A percentile compares a stretch with the other conserved stretches of the same genome.
These are phyloP conservation scores for Fusarium drepaniforme DNA, from an alignment of 2,329 filamentous ascomycete genomes.

Conservation along the genomic window DNA sequence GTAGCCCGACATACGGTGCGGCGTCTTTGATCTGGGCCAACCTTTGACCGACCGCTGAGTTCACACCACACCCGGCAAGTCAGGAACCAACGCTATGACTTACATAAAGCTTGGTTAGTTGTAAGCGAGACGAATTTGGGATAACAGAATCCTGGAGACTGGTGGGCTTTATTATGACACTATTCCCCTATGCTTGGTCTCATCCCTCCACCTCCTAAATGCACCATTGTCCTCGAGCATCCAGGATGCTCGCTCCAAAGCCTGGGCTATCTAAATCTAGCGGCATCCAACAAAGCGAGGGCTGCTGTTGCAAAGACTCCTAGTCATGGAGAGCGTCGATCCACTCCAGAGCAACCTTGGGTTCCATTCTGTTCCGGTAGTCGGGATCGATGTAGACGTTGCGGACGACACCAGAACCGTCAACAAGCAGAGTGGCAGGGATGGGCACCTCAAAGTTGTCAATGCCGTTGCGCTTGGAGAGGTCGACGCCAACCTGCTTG, in stretches of 20 bases:
- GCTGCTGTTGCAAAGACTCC: background rate
- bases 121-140: background rate
- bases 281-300: background rate
- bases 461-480: slow-evolving; percentile 51
- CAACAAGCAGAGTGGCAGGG: slow-evolving; percentile 54
- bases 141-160: background rate
- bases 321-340: slow-evolving; percentile 38
- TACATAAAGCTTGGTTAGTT: background rate
- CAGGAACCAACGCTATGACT: background rate
- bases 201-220: background rate
- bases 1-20: no score
- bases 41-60: background rate
- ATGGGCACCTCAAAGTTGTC: slow-evolving; percentile 53
- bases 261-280: background rate
- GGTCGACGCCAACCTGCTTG: slow-evolving; percentile 45
- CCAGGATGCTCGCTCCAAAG: no score
- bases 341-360: slow-evolving; percentile 50
- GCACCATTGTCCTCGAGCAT: background rate
- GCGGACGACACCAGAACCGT: slow-evolving; percentile 49
- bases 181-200: background rate
- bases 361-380: slow-evolving; percentile 53
- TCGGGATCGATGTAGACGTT: slow-evolving; percentile 53
- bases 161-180: background rate
- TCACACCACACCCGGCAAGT: background rate
- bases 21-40: no score